These are phyloP conservation scores for Ulota crispa DNA, from an alignment of 225 moss, liverwort and hornwort genomes.

Conservation along the genomic window DNA sequence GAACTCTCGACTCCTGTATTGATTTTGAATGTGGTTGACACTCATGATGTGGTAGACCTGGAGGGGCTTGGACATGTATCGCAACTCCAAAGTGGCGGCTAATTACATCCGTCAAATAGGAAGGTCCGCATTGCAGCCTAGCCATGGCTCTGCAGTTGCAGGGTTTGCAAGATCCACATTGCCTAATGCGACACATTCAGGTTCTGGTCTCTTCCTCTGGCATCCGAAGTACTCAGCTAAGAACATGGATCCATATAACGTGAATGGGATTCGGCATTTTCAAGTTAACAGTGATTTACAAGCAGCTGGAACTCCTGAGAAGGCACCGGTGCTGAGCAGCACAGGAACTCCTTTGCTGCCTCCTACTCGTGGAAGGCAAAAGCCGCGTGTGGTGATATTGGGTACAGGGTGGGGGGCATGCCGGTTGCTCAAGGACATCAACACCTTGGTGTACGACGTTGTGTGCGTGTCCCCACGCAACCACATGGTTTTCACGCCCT, in stretches of 20 bases:
- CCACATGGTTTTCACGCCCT: conserved; percentile 90
- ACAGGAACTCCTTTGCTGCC: conserved; percentile 25
- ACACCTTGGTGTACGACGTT: conserved; percentile 65
- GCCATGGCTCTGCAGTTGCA: conserved; percentile 17
- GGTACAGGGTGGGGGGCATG: conserved; percentile 81
- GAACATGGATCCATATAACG: not conserved
- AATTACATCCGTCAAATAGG: conserved; percentile 28
- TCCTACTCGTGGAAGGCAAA: conserved; percentile 56
- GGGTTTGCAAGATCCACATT: conserved; percentile 21
- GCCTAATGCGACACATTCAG: conserved; percentile 2
- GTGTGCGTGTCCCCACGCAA: conserved; percentile 79
- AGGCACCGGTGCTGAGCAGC: conserved; percentile 2
- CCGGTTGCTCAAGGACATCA: conserved; percentile 70
- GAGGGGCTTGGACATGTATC: conserved; percentile 37
- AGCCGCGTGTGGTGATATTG: conserved; percentile 70
- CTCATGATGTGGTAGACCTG: conserved; percentile 36
- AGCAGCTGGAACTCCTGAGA: conserved; percentile 13
- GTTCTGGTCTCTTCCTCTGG: conserved; percentile 17
- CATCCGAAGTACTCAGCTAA: not conserved
- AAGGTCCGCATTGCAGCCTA: conserved; percentile 21
- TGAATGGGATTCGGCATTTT: conserved; percentile 18
- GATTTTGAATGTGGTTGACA: conserved; percentile 27
- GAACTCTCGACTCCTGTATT: not conserved
- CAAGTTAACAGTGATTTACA: conserved; percentile 22
- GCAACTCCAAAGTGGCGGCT: conserved; percentile 37